Evolutionary conservation across 169 alveolate genomes (phyloP), one percentile per base, ranked within the genome.

Genomic region (Plasmodium fragile): DNA sequence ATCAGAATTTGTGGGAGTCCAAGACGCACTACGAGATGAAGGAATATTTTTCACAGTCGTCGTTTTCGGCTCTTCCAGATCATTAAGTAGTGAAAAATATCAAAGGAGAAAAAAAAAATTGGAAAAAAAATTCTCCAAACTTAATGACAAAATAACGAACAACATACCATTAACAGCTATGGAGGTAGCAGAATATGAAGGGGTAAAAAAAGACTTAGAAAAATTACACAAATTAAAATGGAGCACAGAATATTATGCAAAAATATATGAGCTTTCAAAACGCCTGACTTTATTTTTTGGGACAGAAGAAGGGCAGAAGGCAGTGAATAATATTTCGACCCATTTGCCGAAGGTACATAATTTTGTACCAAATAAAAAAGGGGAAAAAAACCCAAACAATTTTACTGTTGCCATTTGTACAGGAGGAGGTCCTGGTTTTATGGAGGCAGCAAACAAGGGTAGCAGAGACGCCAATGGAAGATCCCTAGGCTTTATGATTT

Each of bases 391-490:
- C 39, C 80, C 81, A 53, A 59, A 75, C 59, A 85, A 89, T 36
- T 92, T 91, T 59, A 81, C 92, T 16, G 97, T 94, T 55, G 96
- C 97, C 1, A 52, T 95, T 18, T 93, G 97, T 85, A 95, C 97
- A 28, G 97, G 97, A 3, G 97, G 97, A 7, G 97, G 97, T 7
- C 95, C 95, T 3, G 97, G 97, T 16, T 81, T 95, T 85, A 95
- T 95, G 97, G 97, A 95, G 70, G 97, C 97, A 55, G 97, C 96
- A 11, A 95, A 95, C 82, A 87, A 92, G 34, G 97, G 97, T 1
- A 95, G 96, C 34, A 55, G 69, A 43, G 96, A 94, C 28, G 96
- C 82, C 32, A 81, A 85, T 36, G 97, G 97, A 4, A 95, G 73
- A 83, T 95, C 95, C 16, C 13, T 85, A 36, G 97, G 97, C n/a